A percentile compares a stretch with the other conserved stretches of the same genome.
Evolutionary conservation across 768 basidiomycete species (phyloP).

Genomic region (Russula earlei): DNA sequence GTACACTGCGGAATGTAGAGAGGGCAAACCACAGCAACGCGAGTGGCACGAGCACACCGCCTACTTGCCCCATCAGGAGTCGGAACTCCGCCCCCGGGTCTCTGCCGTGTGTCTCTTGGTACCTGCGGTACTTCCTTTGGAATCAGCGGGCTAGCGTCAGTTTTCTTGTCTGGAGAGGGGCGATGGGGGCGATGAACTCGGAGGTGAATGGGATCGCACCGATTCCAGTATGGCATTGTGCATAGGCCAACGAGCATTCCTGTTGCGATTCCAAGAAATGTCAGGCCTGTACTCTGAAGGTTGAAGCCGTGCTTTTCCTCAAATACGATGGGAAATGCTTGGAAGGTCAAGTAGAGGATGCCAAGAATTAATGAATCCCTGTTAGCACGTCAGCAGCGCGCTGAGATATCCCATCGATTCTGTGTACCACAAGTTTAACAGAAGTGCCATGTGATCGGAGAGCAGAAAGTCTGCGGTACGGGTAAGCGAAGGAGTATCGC

Average conservation of each 20-base stretch:
- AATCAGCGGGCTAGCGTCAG: background rate
- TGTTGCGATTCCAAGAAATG: slow-evolving; percentile 43
- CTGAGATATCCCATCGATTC: background rate
- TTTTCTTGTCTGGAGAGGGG: background rate
- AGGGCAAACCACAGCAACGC: slow-evolving; percentile 49
- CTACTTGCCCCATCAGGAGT: slow-evolving; percentile 57
- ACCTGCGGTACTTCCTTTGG: slow-evolving; percentile 31
- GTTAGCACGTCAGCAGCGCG: background rate
- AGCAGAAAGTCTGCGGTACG: slow-evolving; percentile 44
- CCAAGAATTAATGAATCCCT: slow-evolving; percentile 36
- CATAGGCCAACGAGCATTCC: slow-evolving; percentile 35
- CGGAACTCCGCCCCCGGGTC: slow-evolving; percentile 55
- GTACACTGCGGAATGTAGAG: slow-evolving; percentile 38
- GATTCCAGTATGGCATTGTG: slow-evolving; percentile 40
- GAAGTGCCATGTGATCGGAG: slow-evolving; percentile 66
- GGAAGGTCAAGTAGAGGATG: slow-evolving; percentile 41
- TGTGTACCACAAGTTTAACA: slow-evolving; percentile 58
- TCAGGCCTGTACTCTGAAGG: slow-evolving; percentile 39
- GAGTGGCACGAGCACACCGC: slow-evolving; percentile 56
- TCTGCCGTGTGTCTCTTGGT: slow-evolving; percentile 33
- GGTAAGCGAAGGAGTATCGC: background rate
- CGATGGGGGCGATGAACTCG: background rate
- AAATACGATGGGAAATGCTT: slow-evolving; percentile 51
- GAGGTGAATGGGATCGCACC: slow-evolving; percentile 14
- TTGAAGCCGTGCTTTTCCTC: slow-evolving; percentile 40